Conservation (phyloP, 2,329 filamentous ascomycete genomes). For the Colletotrichum lini region DNA sequence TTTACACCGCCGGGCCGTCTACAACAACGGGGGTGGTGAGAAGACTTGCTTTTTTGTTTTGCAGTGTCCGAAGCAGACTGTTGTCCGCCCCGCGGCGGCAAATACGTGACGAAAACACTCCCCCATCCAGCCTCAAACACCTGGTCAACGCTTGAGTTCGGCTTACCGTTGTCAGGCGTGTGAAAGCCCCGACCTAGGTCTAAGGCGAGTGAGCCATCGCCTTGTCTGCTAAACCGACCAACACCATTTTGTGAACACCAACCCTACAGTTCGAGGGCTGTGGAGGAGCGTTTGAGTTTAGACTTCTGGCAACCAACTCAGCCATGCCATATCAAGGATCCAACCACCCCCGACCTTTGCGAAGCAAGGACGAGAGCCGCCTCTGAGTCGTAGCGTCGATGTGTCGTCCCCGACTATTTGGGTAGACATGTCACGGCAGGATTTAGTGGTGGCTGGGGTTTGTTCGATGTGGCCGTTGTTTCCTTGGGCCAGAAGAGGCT, state of each 20-base stretch:
- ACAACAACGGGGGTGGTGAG: background rate
- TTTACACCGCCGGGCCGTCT: background rate
- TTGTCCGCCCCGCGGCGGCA: background rate
- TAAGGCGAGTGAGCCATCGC: background rate
- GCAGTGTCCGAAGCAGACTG: background rate
- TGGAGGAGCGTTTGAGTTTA: background rate
- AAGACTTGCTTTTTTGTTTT: background rate
- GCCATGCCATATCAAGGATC: background rate
- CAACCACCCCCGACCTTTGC: too few relatives aligned
- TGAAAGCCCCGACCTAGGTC: background rate
- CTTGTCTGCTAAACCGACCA: background rate
- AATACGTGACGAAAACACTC: background rate
- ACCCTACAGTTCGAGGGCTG: background rate
- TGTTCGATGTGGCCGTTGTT: background rate
- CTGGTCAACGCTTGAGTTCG: background rate
- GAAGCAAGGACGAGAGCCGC: background rate
- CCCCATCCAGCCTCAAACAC: background rate
- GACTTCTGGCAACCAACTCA: background rate
- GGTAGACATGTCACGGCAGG: background rate
- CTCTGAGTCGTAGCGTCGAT: background rate
- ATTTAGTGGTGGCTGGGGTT: constrained; percentile 1
- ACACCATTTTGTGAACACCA: background rate
- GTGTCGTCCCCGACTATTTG: background rate
- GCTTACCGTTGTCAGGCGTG: background rate
- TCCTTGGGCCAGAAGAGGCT: background rate